These are phyloP conservation scores for Biscogniauxia sp. DNA, from an alignment of 2,329 filamentous ascomycete species.

Conservation along the genomic window DNA sequence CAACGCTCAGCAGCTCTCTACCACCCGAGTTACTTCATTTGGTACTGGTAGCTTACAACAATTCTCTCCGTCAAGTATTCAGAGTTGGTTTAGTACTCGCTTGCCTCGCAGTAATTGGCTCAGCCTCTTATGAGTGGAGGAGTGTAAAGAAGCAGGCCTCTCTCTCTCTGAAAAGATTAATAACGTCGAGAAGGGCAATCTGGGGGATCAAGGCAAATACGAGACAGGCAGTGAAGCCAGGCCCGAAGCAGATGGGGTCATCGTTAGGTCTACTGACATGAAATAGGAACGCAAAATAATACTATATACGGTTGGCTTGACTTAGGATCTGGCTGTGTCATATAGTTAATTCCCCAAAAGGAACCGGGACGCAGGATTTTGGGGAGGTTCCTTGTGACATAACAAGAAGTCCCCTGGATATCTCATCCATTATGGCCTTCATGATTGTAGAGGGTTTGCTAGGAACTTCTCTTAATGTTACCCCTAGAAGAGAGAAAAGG, in stretches of 20 bases:
- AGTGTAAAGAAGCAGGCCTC: constrained; percentile 37
- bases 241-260: constrained; percentile 14
- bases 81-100: constrained; percentile 57
- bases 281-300: not conserved
- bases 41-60: constrained; percentile 55
- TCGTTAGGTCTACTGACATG: constrained; percentile 6
- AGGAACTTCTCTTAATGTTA: too few relatives aligned
- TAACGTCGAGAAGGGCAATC: constrained; percentile 18
- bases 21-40: constrained; percentile 21
- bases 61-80: constrained; percentile 56
- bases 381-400: too few relatives aligned
- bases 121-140: constrained; percentile 59
- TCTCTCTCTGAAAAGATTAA: not conserved
- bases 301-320: too few relatives aligned
- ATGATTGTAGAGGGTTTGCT: too few relatives aligned
- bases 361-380: too few relatives aligned
- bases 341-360: too few relatives aligned
- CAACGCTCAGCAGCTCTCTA: constrained; percentile 21
- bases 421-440: too few relatives aligned
- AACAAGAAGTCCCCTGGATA: too few relatives aligned
- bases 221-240: constrained; percentile 1
- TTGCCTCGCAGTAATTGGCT: constrained; percentile 52
- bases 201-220: constrained; percentile 3
- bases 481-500: too few relatives aligned
- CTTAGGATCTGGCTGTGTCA: too few relatives aligned